These are phyloP conservation scores for Triticum timopheevii DNA, from an alignment of 176 grass and related monocot genomes.

Conservation along the genomic window DNA sequence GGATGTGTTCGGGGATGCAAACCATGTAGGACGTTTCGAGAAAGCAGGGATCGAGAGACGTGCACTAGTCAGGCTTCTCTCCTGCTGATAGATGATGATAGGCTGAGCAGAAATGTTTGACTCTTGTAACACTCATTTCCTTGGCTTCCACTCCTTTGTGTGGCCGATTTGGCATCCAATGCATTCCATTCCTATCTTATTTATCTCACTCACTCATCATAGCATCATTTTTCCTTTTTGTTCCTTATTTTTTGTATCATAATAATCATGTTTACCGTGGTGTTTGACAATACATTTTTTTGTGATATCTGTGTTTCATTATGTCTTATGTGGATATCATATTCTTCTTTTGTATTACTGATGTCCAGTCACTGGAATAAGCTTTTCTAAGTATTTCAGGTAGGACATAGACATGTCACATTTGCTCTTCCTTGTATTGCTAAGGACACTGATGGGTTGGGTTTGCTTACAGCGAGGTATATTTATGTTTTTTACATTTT, in stretches of 20 bases:
- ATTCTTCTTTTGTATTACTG: too few species aligned
- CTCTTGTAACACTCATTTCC: conserved; percentile 9
- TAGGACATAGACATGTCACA: neutral
- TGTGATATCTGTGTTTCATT: too few species aligned
- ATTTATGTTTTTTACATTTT: too few species aligned
- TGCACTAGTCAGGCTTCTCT: conserved; percentile 36
- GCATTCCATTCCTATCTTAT: neutral
- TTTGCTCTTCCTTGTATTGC: neutral
- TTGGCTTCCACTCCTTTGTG: conserved; percentile 33
- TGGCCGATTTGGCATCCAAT: conserved; percentile 43
- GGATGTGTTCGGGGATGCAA: conserved; percentile 35
- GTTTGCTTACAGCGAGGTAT: neutral
- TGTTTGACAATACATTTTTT: too few species aligned
- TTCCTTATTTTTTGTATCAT: neutral
- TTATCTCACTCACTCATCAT: neutral
- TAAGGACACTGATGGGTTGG: neutral
- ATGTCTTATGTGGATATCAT: too few species aligned
- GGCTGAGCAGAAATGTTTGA: conserved; percentile 47
- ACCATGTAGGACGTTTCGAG: conserved; percentile 13
- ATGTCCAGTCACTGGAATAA: too few species aligned
- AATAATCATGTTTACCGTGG: too few species aligned
- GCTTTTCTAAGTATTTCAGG: neutral
- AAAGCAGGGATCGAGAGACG: conserved; percentile 11
- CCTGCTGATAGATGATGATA: neutral
- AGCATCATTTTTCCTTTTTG: neutral